These are phyloP conservation scores for Lichenothelia convexa DNA, from an alignment of 495 filamentous ascomycete species.

Conservation along the genomic window DNA sequence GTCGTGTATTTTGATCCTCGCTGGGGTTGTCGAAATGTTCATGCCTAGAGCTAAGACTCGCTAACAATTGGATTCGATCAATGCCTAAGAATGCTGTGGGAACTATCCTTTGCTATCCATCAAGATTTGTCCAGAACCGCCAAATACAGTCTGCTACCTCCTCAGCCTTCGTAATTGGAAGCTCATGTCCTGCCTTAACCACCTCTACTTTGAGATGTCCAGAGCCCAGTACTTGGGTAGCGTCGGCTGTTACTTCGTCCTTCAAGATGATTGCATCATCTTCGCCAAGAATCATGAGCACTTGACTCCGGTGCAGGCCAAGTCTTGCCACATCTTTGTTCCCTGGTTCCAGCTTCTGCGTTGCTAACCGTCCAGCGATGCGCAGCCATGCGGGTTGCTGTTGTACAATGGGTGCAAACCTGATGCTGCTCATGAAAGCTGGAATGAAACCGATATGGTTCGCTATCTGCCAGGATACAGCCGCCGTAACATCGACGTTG, in stretches of 20 bases:
- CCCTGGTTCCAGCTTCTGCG: slow-evolving; percentile 17
- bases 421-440: slow-evolving; percentile 39
- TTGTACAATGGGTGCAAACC: slow-evolving; percentile 33
- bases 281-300: slow-evolving; percentile 35
- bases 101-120: background rate
- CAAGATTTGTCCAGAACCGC: slow-evolving; percentile 15
- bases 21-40: too few species aligned
- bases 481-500: slow-evolving; percentile 24
- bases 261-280: slow-evolving; percentile 34
- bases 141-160: slow-evolving; percentile 31
- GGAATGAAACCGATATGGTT: slow-evolving; percentile 37
- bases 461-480: slow-evolving; percentile 38
- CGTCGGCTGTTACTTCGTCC: slow-evolving; percentile 39
- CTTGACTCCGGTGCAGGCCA: slow-evolving; percentile 28
- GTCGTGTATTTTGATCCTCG: too few species aligned
- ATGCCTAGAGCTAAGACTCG: too few species aligned
- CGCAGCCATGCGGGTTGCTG: slow-evolving; percentile 37
- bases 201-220: slow-evolving; percentile 28
- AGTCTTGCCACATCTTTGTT: slow-evolving; percentile 7
- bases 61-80: too few species aligned
- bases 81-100: too few species aligned
- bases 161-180: slow-evolving; percentile 34
- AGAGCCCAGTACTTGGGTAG: slow-evolving; percentile 26
- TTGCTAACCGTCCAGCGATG: slow-evolving; percentile 32
- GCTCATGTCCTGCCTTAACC: slow-evolving; percentile 38